Conservation (phyloP, 768 basidiomycete genomes). For the Termitomyces eurrhizus region DNA sequence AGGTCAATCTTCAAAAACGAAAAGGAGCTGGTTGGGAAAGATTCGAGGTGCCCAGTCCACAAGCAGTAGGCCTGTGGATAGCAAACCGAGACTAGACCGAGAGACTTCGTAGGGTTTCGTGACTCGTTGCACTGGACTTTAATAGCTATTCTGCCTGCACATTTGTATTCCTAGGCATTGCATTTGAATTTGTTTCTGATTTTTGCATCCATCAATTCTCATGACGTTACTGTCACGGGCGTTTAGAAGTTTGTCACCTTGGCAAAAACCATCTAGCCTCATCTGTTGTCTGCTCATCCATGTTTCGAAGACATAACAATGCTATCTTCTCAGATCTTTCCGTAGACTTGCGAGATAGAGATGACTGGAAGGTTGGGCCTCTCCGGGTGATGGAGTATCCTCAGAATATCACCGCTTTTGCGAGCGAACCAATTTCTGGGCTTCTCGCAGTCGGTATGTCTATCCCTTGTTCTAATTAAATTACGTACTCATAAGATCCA, state of each 20-base stretch:
- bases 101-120: slow-evolving; percentile 12
- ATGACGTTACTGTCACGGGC: background rate
- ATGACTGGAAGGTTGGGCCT: slow-evolving; percentile 53
- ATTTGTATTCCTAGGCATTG: slow-evolving; percentile 29
- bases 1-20: slow-evolving; percentile 39
- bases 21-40: slow-evolving; percentile 71
- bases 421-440: slow-evolving; percentile 56
- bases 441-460: slow-evolving; percentile 57
- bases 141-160: slow-evolving; percentile 16
- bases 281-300: slow-evolving; percentile 28
- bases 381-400: slow-evolving; percentile 49
- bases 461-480: background rate
- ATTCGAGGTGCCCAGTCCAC: slow-evolving; percentile 45
- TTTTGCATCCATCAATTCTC: background rate
- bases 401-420: slow-evolving; percentile 46
- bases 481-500: background rate
- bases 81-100: slow-evolving; percentile 17
- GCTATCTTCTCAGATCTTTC: slow-evolving; percentile 49
- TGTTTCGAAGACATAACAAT: slow-evolving; percentile 39
- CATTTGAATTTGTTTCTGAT: background rate
- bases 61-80: slow-evolving; percentile 16
- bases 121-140: slow-evolving; percentile 16
- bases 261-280: background rate
- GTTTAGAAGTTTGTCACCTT: background rate
- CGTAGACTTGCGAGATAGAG: slow-evolving; percentile 46